A percentile compares a stretch with the other conserved stretches of the same genome.
phyloP scores from a whole-genome alignment of 495 filamentous ascomycete genomes.

The Hypoxylon rickii region DNA sequence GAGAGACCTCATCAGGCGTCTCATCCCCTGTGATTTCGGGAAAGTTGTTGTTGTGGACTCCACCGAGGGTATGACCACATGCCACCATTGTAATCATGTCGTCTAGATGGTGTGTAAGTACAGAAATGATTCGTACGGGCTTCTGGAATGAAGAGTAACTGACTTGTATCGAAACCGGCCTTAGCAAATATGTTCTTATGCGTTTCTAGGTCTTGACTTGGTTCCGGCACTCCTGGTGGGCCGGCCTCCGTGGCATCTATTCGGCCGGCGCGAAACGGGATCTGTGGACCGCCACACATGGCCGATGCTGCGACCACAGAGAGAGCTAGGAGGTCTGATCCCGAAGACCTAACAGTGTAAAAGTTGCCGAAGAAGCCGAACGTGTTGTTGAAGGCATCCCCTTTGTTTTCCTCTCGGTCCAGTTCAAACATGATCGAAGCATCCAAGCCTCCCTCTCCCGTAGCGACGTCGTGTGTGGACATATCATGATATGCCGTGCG shows the following conservation, averaged over 20 bases:
- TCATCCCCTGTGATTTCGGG: slow-evolving; percentile 23
- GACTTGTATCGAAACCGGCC: slow-evolving; percentile 28
- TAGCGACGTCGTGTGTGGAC: slow-evolving; percentile 31
- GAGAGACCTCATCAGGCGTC: not conserved
- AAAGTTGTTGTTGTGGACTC: slow-evolving; percentile 33
- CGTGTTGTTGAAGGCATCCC: slow-evolving; percentile 46
- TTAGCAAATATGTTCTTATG: slow-evolving; percentile 25
- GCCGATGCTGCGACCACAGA: slow-evolving; percentile 1
- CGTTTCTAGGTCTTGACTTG: slow-evolving; percentile 20
- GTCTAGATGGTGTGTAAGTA: not conserved
- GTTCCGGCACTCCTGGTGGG: slow-evolving; percentile 46
- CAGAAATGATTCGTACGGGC: not conserved
- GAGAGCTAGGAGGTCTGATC: slow-evolving; percentile 17
- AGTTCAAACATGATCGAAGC: slow-evolving; percentile 42
- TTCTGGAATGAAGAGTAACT: not conserved
- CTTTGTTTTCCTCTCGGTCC: slow-evolving; percentile 40
- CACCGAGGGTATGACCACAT: slow-evolving; percentile 35
- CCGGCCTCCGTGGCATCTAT: slow-evolving; percentile 50
- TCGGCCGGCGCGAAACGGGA: slow-evolving; percentile 46
- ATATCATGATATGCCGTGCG: slow-evolving; percentile 50
- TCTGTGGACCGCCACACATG: slow-evolving; percentile 20
- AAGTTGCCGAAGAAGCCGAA: slow-evolving; percentile 24
- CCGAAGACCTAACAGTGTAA: slow-evolving; percentile 13
- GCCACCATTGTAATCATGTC: slow-evolving; percentile 12
- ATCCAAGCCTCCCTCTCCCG: slow-evolving; percentile 42